Evolutionary conservation across 2,329 filamentous ascomycete genomes (phyloP).

Genomic region (Fusarium aywerte): DNA sequence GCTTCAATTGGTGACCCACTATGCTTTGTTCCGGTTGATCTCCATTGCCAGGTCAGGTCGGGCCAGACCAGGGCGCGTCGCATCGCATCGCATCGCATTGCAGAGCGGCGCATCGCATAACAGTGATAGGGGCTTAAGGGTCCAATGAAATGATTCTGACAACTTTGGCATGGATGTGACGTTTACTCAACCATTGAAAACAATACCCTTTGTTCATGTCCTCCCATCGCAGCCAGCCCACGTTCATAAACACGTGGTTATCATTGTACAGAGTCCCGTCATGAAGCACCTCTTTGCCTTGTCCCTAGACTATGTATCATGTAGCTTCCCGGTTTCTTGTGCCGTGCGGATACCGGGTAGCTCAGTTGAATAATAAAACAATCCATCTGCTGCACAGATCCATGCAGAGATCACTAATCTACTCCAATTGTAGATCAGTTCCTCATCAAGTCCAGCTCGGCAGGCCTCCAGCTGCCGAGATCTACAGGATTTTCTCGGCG

Average conservation of each 20-base stretch:
- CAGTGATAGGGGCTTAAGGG: neutral
- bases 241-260: constrained; percentile 16
- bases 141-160: constrained; percentile 12
- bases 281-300: neutral
- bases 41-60: neutral
- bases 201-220: neutral
- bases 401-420: constrained; percentile 18
- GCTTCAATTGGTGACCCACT: constrained; percentile 29
- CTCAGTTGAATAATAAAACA: neutral
- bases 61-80: neutral
- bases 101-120: neutral
- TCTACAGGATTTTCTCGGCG: constrained; percentile 26
- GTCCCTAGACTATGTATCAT: neutral
- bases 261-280: constrained; percentile 6
- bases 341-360: neutral
- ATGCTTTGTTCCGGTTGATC: constrained; percentile 13
- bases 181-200: neutral
- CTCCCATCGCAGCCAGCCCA: neutral
- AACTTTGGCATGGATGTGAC: constrained; percentile 4
- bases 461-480: constrained; percentile 35
- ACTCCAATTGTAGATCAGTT: constrained; percentile 30
- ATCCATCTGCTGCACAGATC: constrained; percentile 26
- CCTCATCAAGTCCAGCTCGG: constrained; percentile 22
- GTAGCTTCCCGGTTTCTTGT: constrained; percentile 13
- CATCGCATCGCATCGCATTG: constrained; percentile 1